phyloP scores from a whole-genome alignment of 2,329 filamentous ascomycete genomes.

The Clonostachys chloroleuca region DNA sequence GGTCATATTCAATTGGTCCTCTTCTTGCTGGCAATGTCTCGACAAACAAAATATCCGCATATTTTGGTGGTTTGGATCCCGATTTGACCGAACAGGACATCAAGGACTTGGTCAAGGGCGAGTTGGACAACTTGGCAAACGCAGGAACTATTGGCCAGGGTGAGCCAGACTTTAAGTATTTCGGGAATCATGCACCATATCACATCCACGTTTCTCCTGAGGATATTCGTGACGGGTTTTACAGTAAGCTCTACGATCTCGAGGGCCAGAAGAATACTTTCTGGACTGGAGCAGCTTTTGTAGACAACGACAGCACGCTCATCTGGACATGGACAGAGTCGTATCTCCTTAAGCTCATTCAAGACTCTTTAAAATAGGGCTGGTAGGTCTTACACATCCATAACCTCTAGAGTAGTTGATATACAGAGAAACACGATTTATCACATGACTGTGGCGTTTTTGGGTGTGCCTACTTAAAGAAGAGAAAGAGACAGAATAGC shows the following conservation, averaged over 20 bases:
- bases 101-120: not conserved
- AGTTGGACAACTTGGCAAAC: not conserved
- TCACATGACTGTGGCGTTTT: too few relatives aligned
- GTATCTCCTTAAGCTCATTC: not conserved
- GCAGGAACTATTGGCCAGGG: not conserved
- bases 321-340: not conserved
- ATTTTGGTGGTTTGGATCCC: not conserved
- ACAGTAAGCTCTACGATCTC: conserved; percentile 29
- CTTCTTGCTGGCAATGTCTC: not conserved
- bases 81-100: not conserved
- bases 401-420: too few relatives aligned
- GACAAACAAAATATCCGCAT: not conserved
- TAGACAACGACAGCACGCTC: not conserved
- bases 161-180: conserved; percentile 7
- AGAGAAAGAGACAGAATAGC: too few relatives aligned
- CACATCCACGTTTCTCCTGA: conserved; percentile 15
- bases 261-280: conserved; percentile 38
- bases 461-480: too few relatives aligned
- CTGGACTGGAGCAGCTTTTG: conserved; percentile 30
- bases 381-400: too few relatives aligned
- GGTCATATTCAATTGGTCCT: not conserved
- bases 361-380: not conserved
- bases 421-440: too few relatives aligned
- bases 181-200: conserved; percentile 16
- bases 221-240: conserved; percentile 30